Base-by-base conservation (phyloP, 2,329 filamentous ascomycete genomes). In the Fusarium decemcellulare region DNA sequence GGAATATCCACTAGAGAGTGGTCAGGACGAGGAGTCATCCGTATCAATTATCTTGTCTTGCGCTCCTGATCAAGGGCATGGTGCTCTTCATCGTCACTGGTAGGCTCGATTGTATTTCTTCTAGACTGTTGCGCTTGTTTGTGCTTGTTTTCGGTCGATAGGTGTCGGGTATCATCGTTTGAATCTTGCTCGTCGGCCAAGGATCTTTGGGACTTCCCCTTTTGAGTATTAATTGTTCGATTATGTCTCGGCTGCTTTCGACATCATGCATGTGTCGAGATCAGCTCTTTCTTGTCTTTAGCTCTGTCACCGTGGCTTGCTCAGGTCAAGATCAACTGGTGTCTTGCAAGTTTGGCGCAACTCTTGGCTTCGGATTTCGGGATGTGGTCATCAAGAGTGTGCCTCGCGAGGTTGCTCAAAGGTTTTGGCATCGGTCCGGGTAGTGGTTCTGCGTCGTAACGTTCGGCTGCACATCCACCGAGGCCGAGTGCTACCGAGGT, bases 291-390 rank as follows among this genome's bases (percentile, higher is more conserved):
- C 23, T 32, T 15, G 7, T 54, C 54, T 15, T 34, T 48, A 3
- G 53, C 43, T 11, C n/a, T 36, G 34, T 12, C 23, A n/a, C 27
- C 10, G 29, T 18, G 34, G 54, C 11, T 23, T 44, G 18, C 30
- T 46, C 3, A 44, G n/a, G 12, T 50, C 30, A 39, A 57, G 56
- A 42, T 59, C 46, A 34, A 40, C 44, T 43, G 51, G 54, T 61
- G 30, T 72, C 32, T 44, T 65, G 18, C 52, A 65, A 32, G 56
- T 62, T 18, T 53, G 61, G 34, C 40, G 54, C 32, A 57, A 68
- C 36, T 54, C 42, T 4, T 34, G 68, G 15, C 87, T 88, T 76
- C 82, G 84, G 68, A 79, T 89, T 52, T 85, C 85, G 0, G 82
- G 32, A 9, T 34, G 8, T 34, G 32, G 23, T 23, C 23, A 23